Percentiles rank a stretch among this genome's conserved stretches.
These are phyloP conservation scores for Cupressus sempervirens DNA, from an alignment of 75 land plant genomes.

Conservation along the genomic window DNA sequence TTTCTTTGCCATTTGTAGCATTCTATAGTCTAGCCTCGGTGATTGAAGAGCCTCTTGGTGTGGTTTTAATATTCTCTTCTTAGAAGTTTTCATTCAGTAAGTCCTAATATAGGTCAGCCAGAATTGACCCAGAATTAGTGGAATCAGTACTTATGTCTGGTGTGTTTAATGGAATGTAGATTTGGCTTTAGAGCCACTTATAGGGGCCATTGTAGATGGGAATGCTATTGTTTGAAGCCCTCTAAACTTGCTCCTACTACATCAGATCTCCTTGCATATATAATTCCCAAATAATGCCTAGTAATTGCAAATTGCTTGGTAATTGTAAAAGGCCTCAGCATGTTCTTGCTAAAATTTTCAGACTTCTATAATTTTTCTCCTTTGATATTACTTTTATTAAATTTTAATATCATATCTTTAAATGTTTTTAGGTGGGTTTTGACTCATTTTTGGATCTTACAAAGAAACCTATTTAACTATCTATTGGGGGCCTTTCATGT, in stretches of 20 bases:
- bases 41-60: constrained; percentile 79
- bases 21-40: constrained; percentile 37
- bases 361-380: no score
- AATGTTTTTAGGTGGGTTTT: no score
- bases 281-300: constrained; percentile 51
- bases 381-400: no score
- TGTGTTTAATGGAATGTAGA: constrained; percentile 17
- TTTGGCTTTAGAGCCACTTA: constrained; percentile 58
- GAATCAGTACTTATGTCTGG: neutral
- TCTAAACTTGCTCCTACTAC: constrained; percentile 70
- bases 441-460: no score
- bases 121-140: neutral
- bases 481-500: no score
- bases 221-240: constrained; percentile 65
- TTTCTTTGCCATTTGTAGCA: neutral
- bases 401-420: no score
- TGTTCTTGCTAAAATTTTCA: no score
- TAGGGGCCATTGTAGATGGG: constrained; percentile 87
- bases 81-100: constrained; percentile 91
- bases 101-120: constrained; percentile 10
- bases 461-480: no score
- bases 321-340: no score
- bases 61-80: constrained; percentile 67
- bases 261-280: constrained; percentile 41
- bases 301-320: no score